Base-by-base conservation (phyloP, 1,139 yeast genomes). In the Magnusiomyces tetraspermus region DNA sequence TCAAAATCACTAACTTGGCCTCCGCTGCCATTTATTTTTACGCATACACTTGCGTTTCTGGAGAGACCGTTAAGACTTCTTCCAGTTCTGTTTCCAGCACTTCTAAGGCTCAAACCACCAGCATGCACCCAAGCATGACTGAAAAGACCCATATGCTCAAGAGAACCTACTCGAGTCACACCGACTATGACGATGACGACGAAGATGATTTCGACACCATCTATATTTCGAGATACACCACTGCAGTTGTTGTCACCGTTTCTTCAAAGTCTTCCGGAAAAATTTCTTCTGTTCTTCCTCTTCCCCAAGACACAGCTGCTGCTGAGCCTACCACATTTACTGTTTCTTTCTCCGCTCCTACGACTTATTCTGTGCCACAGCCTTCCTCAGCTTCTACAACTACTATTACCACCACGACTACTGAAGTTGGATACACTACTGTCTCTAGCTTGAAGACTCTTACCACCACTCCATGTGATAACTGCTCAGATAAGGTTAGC, bases 161-260 rank as follows among this genome's bases (percentile, higher is more conserved):
- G n/a, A n/a, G n/a, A n/a, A n/a, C n/a, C n/a, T n/a, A n/a, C n/a
- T n/a, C n/a, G n/a, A n/a, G n/a, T n/a, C n/a, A n/a, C n/a, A n/a
- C n/a, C n/a, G n/a, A n/a, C 36, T n/a, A n/a, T 8, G 40, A 28
- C 15, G 48, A 45, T 13, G 28, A n/a, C 4, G 19, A 31, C 15
- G 40, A 31, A 8, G 28, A 31, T 31, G 48, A 45, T 17, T 45
- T 45, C 15, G 40, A 45, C 6, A 45, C 48, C 22, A 45, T 45
- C 8, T 45, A 45, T 23, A 30, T 23, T 19, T 45, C 38, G 4
- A 19, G n/a, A 10, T 23, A 26, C 23, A 26, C 46, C 28, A 43
- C 46, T n/a, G 28, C 46, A n/a, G 37, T 26, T n/a, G 23, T 23
- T n/a, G 15, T 43, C 10, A 19, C 46, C 23, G 23, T 6, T 36